phyloP scores from a whole-genome alignment of 805 yeast species.

The Candida xyloterini region DNA sequence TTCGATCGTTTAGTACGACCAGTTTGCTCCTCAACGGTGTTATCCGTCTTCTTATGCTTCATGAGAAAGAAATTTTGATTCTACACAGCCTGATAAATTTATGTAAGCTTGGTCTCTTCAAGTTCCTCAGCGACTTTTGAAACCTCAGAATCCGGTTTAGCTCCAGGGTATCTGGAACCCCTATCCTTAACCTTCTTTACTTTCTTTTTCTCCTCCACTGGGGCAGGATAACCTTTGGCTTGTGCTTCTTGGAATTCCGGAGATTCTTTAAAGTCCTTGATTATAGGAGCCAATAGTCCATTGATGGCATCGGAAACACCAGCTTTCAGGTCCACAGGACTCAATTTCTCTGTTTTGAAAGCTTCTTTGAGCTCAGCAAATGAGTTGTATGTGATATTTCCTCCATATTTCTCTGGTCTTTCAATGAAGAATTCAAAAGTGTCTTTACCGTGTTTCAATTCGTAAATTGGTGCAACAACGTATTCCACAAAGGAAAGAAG shows the following conservation, averaged over 20 bases:
- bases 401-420: conserved; percentile 97
- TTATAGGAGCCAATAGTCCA: conserved; percentile 77
- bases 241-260: conserved; percentile 74
- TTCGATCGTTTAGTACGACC: conserved; percentile 21
- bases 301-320: conserved; percentile 90
- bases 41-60: not conserved
- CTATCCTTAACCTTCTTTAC: conserved; percentile 80
- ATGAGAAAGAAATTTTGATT: conserved; percentile 1
- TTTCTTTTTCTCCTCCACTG: conserved; percentile 55
- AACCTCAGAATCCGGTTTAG: conserved; percentile 26
- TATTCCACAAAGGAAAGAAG: conserved; percentile 79
- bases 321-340: conserved; percentile 90
- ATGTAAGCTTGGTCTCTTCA: conserved; percentile 1
- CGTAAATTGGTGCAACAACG: conserved; percentile 84
- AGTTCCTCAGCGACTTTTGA: conserved; percentile 30
- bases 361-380: conserved; percentile 69
- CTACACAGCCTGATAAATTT: conserved; percentile 7
- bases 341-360: conserved; percentile 67
- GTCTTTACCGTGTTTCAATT: conserved; percentile 59
- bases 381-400: conserved; percentile 71
- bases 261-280: conserved; percentile 58
- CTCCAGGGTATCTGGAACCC: conserved; percentile 89
- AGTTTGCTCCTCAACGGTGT: not conserved
- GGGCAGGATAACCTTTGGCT: conserved; percentile 81
- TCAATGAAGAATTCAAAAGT: conserved; percentile 67